A percentile compares a stretch with the other conserved stretches of the same genome.
Conservation (phyloP, 2,329 filamentous ascomycete species). For the Xylariaceae sp. region DNA sequence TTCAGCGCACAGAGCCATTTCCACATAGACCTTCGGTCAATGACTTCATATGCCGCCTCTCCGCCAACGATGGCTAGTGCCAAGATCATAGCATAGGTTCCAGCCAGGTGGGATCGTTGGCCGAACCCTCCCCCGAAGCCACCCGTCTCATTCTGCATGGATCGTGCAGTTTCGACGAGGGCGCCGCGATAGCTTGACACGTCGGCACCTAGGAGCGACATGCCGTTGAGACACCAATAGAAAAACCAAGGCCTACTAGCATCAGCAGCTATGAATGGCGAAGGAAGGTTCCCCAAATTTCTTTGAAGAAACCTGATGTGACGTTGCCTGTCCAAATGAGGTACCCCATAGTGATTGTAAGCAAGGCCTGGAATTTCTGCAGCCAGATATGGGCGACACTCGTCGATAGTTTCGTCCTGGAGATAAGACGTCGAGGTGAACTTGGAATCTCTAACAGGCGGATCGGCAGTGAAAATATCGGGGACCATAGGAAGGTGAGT, state of each 20-base stretch:
- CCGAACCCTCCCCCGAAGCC: slow-evolving; percentile 94
- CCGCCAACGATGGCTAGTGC: slow-evolving; percentile 76
- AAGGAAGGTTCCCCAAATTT: slow-evolving; percentile 59
- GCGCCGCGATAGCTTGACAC: slow-evolving; percentile 60
- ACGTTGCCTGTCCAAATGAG: slow-evolving; percentile 61
- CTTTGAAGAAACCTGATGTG: slow-evolving; percentile 61
- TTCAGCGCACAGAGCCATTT: slow-evolving; percentile 84
- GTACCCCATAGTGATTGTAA: slow-evolving; percentile 70
- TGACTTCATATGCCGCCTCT: slow-evolving; percentile 64
- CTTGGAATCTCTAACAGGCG: slow-evolving; percentile 62
- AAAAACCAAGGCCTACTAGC: slow-evolving; percentile 89
- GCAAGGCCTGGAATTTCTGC: slow-evolving; percentile 42
- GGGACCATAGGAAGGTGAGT: slow-evolving; percentile 35
- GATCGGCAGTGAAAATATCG: slow-evolving; percentile 52
- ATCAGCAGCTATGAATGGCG: slow-evolving; percentile 70
- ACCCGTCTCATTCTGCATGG: slow-evolving; percentile 77
- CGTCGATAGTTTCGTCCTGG: slow-evolving; percentile 65
- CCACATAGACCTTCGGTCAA: slow-evolving; percentile 86
- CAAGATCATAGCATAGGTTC: slow-evolving; percentile 80
- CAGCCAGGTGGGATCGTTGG: slow-evolving; percentile 82
- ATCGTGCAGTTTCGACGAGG: slow-evolving; percentile 69
- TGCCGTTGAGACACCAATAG: slow-evolving; percentile 81
- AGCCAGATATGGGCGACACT: slow-evolving; percentile 66
- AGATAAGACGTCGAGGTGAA: slow-evolving; percentile 62
- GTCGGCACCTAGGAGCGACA: slow-evolving; percentile 75